Percentiles rank a stretch among this genome's conserved stretches.
These are phyloP conservation scores for Penicillium cosmopolitanum DNA, from an alignment of 495 filamentous ascomycete genomes.

Conservation along the genomic window DNA sequence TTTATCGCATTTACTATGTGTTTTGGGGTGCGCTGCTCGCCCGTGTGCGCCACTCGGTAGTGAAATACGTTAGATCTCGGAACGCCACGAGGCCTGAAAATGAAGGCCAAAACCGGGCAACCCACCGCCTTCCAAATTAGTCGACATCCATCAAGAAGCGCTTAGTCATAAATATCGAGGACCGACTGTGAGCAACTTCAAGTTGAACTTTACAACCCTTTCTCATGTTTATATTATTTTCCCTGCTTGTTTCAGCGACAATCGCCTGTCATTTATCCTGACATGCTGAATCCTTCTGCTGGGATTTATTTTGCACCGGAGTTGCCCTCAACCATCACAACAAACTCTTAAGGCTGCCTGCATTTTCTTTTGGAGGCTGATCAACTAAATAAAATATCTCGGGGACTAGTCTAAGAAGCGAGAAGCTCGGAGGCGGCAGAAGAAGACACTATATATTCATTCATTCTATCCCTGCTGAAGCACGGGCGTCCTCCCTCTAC, in stretches of 20 bases:
- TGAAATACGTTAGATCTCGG: too few species aligned
- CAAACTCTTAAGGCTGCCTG: background rate
- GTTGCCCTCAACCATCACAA: background rate
- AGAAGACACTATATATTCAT: too few species aligned
- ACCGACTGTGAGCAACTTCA: background rate
- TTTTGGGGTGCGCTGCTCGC: too few species aligned
- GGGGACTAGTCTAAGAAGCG: too few species aligned
- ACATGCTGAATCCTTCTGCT: background rate
- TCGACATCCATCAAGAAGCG: background rate
- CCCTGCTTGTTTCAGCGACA: background rate
- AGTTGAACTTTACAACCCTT: background rate
- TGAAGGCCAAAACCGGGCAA: background rate
- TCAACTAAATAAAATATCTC: too few species aligned
- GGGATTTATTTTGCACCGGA: background rate
- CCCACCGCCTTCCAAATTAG: background rate
- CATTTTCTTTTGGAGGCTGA: too few species aligned
- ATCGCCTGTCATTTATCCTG: background rate
- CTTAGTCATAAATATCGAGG: background rate
- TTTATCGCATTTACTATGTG: too few species aligned
- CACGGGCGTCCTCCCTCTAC: background rate
- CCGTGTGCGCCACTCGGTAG: too few species aligned
- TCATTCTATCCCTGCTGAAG: too few species aligned
- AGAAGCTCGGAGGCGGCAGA: too few species aligned
- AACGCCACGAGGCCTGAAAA: background rate
- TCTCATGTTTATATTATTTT: background rate